Conservation (phyloP, 108 stramenopile genomes). For the Stephanodiscus triporus region DNA sequence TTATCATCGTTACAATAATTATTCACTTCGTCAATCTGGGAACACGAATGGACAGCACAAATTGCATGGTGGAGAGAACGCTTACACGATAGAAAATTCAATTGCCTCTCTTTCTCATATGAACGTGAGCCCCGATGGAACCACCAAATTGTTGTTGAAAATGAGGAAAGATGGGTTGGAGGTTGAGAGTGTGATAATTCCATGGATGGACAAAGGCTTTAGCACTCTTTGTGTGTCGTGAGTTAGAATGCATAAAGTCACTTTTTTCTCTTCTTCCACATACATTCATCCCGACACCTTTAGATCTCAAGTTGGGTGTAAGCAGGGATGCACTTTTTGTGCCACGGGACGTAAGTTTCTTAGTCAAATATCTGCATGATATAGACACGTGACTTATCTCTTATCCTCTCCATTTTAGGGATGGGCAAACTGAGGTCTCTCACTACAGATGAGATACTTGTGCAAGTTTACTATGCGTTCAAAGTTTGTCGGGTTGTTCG, state of each 20-base stretch:
- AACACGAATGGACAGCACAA: conserved; percentile 3
- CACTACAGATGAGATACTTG: conserved; percentile 75
- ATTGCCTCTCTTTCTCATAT: conserved; percentile 46
- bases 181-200: conserved; percentile 87
- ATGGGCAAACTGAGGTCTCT: conserved; percentile 84
- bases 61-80: conserved; percentile 12
- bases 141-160: conserved; percentile 71
- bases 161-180: conserved; percentile 64
- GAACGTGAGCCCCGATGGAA: conserved; percentile 57
- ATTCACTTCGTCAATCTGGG: neutral
- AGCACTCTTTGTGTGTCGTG: conserved; percentile 66
- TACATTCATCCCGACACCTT: neutral
- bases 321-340: conserved; percentile 90
- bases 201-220: conserved; percentile 61
- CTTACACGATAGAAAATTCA: conserved; percentile 36
- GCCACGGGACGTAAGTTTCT: conserved; percentile 39
- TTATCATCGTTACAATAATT: conserved; percentile 6
- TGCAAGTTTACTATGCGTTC: conserved; percentile 79
- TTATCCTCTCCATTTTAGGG: neutral
- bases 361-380: neutral
- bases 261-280: neutral
- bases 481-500: conserved; percentile 58
- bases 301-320: conserved; percentile 89
- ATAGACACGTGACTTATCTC: neutral
- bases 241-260: conserved; percentile 5